Conservation (phyloP, 2,329 filamentous ascomycete genomes). For the Falciphora oryzae region DNA sequence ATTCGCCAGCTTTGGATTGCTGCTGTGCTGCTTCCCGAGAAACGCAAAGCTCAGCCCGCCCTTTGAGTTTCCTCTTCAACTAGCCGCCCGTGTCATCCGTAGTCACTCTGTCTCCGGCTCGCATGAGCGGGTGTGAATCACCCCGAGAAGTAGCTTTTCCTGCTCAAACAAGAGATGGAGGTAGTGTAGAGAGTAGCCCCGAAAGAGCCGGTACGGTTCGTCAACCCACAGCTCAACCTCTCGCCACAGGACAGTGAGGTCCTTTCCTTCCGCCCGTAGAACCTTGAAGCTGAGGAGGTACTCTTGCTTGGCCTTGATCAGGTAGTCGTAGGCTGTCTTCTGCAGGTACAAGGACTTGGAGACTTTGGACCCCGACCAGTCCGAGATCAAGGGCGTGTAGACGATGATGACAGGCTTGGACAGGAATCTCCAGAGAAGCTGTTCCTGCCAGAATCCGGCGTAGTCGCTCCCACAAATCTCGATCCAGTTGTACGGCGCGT, state of each 20-base stretch:
- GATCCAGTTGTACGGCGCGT: background rate
- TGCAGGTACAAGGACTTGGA: background rate
- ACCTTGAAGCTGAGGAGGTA: background rate
- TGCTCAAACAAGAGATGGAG: background rate
- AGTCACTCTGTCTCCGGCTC: background rate
- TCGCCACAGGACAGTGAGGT: background rate
- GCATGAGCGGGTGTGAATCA: background rate
- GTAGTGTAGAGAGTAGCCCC: background rate
- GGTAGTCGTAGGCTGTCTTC: background rate
- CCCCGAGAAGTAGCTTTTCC: background rate
- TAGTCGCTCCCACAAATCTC: background rate
- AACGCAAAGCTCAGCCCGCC: too few relatives aligned
- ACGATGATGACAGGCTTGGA: background rate
- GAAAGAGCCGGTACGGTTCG: background rate
- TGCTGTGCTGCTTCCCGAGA: too few relatives aligned
- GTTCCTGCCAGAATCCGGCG: background rate
- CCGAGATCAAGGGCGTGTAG: background rate
- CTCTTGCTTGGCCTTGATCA: background rate
- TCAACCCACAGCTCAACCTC: background rate
- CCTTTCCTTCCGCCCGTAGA: background rate
- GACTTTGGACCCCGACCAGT: background rate
- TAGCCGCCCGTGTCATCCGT: too few relatives aligned
- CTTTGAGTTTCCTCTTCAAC: too few relatives aligned
- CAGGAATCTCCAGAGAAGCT: background rate
- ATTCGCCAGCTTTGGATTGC: too few relatives aligned